Conservation (phyloP, 1,139 yeast species). For the Zygoascus sp. region DNA sequence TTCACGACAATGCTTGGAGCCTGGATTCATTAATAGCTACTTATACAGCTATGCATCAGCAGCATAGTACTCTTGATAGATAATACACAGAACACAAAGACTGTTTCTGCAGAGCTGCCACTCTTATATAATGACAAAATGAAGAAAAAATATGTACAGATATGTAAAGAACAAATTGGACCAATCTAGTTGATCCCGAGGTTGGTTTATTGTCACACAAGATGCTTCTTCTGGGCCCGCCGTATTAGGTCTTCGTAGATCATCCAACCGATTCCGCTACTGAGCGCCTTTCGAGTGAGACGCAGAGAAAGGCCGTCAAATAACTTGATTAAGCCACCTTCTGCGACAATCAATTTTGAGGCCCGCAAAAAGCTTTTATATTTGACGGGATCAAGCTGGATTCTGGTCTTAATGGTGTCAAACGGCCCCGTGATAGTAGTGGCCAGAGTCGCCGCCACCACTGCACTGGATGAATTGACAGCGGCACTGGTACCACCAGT, state of each 20-base stretch:
- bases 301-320: slow-evolving; percentile 83
- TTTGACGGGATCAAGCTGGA: slow-evolving; percentile 61
- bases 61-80: too few relatives aligned
- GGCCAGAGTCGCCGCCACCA: slow-evolving; percentile 52
- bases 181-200: too few relatives aligned
- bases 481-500: slow-evolving; percentile 17
- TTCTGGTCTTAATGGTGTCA: slow-evolving; percentile 87
- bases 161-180: too few relatives aligned
- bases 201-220: not conserved
- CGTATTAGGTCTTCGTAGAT: slow-evolving; percentile 72
- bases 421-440: slow-evolving; percentile 91
- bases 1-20: too few relatives aligned
- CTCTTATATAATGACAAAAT: too few relatives aligned
- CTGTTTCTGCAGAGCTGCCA: too few relatives aligned
- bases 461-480: slow-evolving; percentile 25
- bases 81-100: too few relatives aligned
- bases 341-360: slow-evolving; percentile 39
- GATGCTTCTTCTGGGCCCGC: not conserved
- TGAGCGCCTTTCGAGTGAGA: slow-evolving; percentile 76
- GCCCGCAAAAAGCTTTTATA: slow-evolving; percentile 43
- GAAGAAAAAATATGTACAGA: too few relatives aligned
- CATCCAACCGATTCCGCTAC: slow-evolving; percentile 97
- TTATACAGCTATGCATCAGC: not conserved
- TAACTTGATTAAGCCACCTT: slow-evolving; percentile 59
- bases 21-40: too few relatives aligned